phyloP scores from a whole-genome alignment of 2,329 filamentous ascomycete species.

The Juglanconis oblonga region DNA sequence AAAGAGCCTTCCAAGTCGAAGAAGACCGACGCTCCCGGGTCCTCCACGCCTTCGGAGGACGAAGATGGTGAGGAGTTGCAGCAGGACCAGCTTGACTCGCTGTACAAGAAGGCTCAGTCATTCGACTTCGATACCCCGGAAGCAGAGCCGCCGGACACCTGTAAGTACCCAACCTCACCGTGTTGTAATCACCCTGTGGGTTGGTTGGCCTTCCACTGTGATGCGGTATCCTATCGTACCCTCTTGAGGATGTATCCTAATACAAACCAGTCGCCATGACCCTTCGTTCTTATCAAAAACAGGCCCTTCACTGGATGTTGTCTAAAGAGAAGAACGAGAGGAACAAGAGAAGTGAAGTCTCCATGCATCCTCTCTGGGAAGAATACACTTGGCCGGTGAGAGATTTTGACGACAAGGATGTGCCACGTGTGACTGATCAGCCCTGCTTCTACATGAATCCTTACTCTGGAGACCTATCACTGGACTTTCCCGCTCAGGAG shows the following conservation, averaged over 20 bases:
- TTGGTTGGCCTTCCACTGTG: no score
- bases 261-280: conserved; percentile 61
- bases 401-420: conserved; percentile 77
- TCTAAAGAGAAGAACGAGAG: conserved; percentile 82
- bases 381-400: conserved; percentile 87
- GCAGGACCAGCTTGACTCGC: conserved; percentile 87
- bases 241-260: not conserved
- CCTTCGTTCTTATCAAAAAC: conserved; percentile 89
- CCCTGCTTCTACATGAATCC: conserved; percentile 90
- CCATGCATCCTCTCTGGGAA: conserved; percentile 98
- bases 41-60: conserved; percentile 55
- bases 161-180: not conserved
- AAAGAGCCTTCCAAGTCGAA: conserved; percentile 38
- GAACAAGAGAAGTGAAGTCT: conserved; percentile 63
- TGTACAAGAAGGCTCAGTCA: conserved; percentile 94
- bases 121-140: conserved; percentile 93
- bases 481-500: conserved; percentile 89
- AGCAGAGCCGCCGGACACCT: conserved; percentile 77
- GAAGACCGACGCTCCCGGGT: conserved; percentile 34
- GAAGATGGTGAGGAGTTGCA: conserved; percentile 91
- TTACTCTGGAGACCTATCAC: conserved; percentile 88
- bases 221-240: no score
- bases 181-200: not conserved
- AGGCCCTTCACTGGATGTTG: conserved; percentile 95
- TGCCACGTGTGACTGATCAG: conserved; percentile 64